Conservation (phyloP, 192 early-diverging fungal species). For the Rhizoclosmatium globosum region DNA sequence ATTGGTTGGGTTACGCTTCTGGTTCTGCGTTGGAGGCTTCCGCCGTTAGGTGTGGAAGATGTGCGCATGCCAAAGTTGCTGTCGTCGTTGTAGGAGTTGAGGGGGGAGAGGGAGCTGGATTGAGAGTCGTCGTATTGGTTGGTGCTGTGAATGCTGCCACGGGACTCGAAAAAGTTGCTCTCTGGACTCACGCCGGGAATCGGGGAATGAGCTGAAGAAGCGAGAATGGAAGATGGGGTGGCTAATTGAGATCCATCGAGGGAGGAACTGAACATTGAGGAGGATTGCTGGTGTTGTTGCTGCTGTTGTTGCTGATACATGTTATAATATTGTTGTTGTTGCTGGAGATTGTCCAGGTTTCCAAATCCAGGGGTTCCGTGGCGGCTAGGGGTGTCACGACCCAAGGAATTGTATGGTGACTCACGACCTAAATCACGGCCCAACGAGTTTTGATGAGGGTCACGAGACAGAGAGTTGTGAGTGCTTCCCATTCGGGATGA, state of each 20-base stretch:
- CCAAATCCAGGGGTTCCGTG: not conserved
- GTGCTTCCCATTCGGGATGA: too few species aligned
- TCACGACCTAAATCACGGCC: too few species aligned
- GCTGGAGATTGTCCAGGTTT: not conserved
- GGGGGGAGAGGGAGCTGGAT: not conserved
- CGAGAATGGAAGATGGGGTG: not conserved
- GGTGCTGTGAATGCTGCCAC: not conserved
- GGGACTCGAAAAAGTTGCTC: conserved; percentile 23
- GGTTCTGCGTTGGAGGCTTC: conserved; percentile 4
- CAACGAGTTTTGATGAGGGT: too few species aligned
- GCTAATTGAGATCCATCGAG: not conserved
- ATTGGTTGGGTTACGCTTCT: conserved; percentile 28
- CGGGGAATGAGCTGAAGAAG: not conserved
- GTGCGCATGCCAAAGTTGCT: not conserved
- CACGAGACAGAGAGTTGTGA: too few species aligned
- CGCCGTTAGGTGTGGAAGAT: not conserved
- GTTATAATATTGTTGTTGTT: not conserved
- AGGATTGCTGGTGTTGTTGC: not conserved
- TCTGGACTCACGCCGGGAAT: conserved; percentile 6
- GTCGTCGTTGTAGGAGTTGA: conserved; percentile 1
- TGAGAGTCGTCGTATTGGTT: not conserved
- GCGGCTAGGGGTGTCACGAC: not conserved
- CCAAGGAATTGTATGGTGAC: not conserved
- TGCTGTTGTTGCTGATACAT: conserved; percentile 10
- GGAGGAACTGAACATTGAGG: not conserved